Evolutionary conservation across 2,329 filamentous ascomycete genomes (phyloP).

Genomic region (Cladosporium oxysporum): DNA sequence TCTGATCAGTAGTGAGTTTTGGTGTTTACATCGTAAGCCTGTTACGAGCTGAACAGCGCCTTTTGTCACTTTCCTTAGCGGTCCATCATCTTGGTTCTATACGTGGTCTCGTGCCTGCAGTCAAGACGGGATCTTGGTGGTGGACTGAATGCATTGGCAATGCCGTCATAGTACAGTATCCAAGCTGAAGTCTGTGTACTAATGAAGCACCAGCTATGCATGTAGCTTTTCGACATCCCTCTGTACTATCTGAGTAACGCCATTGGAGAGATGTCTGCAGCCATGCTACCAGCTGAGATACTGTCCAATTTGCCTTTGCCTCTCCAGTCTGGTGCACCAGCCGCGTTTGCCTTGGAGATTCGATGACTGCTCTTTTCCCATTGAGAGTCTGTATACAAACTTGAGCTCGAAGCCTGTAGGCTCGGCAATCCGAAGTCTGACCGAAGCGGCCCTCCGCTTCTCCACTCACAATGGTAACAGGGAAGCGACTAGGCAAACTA

Average conservation of each 20-base stretch:
- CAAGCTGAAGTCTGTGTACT: too few relatives aligned
- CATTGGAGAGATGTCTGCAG: too few relatives aligned
- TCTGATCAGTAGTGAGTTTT: not conserved
- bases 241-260: too few relatives aligned
- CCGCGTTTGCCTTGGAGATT: too few relatives aligned
- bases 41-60: too few relatives aligned
- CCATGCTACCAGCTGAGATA: too few relatives aligned
- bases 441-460: not conserved
- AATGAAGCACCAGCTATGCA: too few relatives aligned
- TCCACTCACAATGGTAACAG: slow-evolving; percentile 4
- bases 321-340: too few relatives aligned
- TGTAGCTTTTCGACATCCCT: too few relatives aligned
- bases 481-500: not conserved
- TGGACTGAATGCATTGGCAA: not conserved
- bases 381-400: too few relatives aligned
- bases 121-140: not conserved
- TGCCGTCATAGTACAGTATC: not conserved
- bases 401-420: not conserved
- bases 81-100: not conserved
- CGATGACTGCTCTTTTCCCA: too few relatives aligned
- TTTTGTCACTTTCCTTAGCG: not conserved
- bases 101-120: not conserved
- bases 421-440: not conserved
- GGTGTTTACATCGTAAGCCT: not conserved
- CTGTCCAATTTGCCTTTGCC: too few relatives aligned